Evolutionary conservation across 2,329 filamentous ascomycete genomes (phyloP).

Genomic region (Coniochaeta sp.): DNA sequence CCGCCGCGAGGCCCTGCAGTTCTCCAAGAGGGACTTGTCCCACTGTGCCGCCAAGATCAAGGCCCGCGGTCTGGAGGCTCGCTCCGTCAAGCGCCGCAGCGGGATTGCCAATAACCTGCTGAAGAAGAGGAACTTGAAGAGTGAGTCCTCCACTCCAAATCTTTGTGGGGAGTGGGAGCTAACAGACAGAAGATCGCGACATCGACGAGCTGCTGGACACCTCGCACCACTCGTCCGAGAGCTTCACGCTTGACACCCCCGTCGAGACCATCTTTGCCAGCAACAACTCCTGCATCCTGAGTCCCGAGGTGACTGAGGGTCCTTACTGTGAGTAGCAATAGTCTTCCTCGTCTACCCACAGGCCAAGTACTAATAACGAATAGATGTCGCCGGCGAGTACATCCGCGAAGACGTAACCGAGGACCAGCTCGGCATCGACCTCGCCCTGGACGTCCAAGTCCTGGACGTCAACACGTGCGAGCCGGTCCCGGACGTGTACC

Average conservation of each 20-base stretch:
- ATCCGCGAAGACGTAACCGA: constrained; percentile 37
- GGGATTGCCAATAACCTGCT: constrained; percentile 23
- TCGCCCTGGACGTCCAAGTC: constrained; percentile 40
- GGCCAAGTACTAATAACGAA: no score
- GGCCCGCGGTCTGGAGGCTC: constrained; percentile 27
- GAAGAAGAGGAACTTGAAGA: constrained; percentile 21
- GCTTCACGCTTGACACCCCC: constrained; percentile 25
- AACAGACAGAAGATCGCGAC: constrained; percentile 22
- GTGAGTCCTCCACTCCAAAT: no score
- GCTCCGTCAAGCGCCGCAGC: constrained; percentile 29
- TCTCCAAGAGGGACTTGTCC: constrained; percentile 23
- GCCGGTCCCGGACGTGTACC: constrained; percentile 31
- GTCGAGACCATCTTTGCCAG: constrained; percentile 30
- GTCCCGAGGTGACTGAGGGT: constrained; percentile 44
- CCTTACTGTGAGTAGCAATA: constrained; percentile 45
- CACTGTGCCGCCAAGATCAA: constrained; percentile 31
- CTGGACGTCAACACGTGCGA: constrained; percentile 42
- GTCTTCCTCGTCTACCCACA: no score
- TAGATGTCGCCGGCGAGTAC: constrained; percentile 35
- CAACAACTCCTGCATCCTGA: constrained; percentile 40
- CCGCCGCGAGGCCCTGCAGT: constrained; percentile 29
- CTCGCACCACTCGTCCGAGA: constrained; percentile 28
- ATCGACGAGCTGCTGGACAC: constrained; percentile 25
- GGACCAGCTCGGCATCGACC: constrained; percentile 32
- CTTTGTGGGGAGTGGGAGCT: no score